Base-by-base conservation (phyloP, 2,329 filamentous ascomycete genomes). In the Stachybotrys chlorohalonatus region DNA sequence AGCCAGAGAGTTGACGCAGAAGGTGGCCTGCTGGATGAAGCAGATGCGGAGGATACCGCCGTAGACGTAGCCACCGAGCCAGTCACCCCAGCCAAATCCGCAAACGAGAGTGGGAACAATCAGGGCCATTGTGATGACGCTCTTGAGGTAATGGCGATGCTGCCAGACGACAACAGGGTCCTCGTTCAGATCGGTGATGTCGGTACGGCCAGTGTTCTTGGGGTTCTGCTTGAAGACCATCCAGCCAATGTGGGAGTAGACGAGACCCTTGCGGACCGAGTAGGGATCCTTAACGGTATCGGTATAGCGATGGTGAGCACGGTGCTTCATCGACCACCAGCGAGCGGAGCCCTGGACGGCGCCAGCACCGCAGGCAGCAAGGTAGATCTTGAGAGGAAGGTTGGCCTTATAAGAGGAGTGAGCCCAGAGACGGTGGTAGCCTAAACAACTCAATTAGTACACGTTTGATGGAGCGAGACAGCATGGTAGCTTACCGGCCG, bases 161-260 rank as follows among this genome's bases (percentile, higher is more conserved):
- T 95, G 90, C 86, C 86, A 94, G 63, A 92, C 82, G 48, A 95
- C 90, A 56, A 95, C 82, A 52, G 86, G 78, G 66, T 94, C 89
- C 70, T 93, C 88, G 75, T 94, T 94, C 62, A 95, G 77, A 66
- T 95, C 90, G 64, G 87, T 86, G 66, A 95, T 94, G 64, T 95
- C 90, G 71, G 89, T 92, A 58, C 90, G 88, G 66, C 90, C 90
- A 65, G 90, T 89, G 59, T 87, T 82, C 81, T 93, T 93, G 60
- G 89, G 89, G 77, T 95, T 93, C 76, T 95, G 90, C 80, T 93
- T 93, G 81, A 95, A 85, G 66, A 95, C 74, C 89, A 95, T 94
- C 90, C 90, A 95, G 65, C 90, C 90, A 55, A 95, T 77, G 75
- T 74, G 68, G 15, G 83, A 90, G 81, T 92, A 93, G 62, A 90